Evolutionary conservation across 768 basidiomycete species (phyloP).

Genomic region (Coprinopsis cinerea): DNA sequence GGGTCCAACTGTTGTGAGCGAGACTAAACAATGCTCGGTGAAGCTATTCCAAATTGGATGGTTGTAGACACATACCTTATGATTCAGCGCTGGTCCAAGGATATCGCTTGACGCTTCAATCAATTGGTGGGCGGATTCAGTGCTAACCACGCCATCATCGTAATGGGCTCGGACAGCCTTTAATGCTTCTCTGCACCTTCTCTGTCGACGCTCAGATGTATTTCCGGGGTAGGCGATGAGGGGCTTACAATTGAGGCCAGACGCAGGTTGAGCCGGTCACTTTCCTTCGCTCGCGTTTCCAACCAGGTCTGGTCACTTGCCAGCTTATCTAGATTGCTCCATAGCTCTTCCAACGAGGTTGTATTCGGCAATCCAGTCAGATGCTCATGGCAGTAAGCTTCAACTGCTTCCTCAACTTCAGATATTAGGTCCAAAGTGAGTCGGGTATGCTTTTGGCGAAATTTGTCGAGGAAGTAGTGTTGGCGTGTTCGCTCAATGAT

Average conservation of each 20-base stretch:
- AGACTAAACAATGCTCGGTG: not conserved
- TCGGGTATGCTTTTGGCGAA: slow-evolving; percentile 44
- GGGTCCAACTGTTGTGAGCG: slow-evolving; percentile 44
- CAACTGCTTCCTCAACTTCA: slow-evolving; percentile 59
- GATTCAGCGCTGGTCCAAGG: slow-evolving; percentile 66
- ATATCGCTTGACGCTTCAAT: slow-evolving; percentile 76
- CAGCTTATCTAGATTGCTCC: slow-evolving; percentile 48
- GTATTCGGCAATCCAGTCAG: slow-evolving; percentile 24
- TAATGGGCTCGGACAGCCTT: slow-evolving; percentile 40
- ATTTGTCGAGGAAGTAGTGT: slow-evolving; percentile 62
- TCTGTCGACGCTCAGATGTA: slow-evolving; percentile 25
- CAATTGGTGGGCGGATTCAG: slow-evolving; percentile 46
- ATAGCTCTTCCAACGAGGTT: slow-evolving; percentile 47
- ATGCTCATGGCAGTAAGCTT: not conserved
- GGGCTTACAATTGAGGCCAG: slow-evolving; percentile 66
- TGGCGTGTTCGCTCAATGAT: slow-evolving; percentile 91
- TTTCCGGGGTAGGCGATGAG: no score
- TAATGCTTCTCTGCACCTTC: slow-evolving; percentile 48
- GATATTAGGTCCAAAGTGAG: slow-evolving; percentile 56
- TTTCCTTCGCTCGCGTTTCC: slow-evolving; percentile 61
- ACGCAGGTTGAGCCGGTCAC: slow-evolving; percentile 94
- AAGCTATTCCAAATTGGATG: not conserved
- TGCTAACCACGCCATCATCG: slow-evolving; percentile 32
- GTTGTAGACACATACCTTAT: slow-evolving; percentile 44
- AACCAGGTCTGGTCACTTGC: slow-evolving; percentile 58